A percentile compares a stretch with the other conserved stretches of the same genome.
phyloP scores from a whole-genome alignment of 305 asterid species.

The Galium porrigens region DNA sequence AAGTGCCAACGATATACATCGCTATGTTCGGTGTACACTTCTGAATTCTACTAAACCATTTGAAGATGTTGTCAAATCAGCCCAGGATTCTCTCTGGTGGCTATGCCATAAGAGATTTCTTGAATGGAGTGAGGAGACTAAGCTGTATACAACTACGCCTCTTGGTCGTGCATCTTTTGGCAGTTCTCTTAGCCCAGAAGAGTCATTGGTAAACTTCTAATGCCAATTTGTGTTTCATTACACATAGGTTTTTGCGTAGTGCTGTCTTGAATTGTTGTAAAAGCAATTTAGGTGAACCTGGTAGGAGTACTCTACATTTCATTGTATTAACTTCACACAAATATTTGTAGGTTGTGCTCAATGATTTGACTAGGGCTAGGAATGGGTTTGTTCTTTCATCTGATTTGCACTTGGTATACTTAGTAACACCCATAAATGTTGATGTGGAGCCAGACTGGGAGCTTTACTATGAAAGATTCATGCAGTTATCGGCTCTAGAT shows the following conservation, averaged over 20 bases:
- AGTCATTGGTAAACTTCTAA: conserved; percentile 62
- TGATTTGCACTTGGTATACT: conserved; percentile 90
- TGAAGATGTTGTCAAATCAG: conserved; percentile 95
- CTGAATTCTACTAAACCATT: conserved; percentile 88
- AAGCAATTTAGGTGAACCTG: conserved; percentile 3
- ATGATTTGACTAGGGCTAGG: conserved; percentile 89
- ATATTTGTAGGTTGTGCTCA: conserved; percentile 71
- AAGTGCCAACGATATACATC: conserved; percentile 81
- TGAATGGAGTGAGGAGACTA: conserved; percentile 86
- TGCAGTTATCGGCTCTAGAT: conserved; percentile 76
- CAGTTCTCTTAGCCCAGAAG: conserved; percentile 95
- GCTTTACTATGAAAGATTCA: conserved; percentile 77
- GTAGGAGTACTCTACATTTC: conserved; percentile 10
- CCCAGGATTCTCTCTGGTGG: conserved; percentile 96
- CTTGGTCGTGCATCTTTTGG: conserved; percentile 97
- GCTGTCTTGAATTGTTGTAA: conserved; percentile 3
- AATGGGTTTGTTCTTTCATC: conserved; percentile 98
- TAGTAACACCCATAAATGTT: conserved; percentile 92
- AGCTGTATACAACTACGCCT: conserved; percentile 85
- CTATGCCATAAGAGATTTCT: conserved; percentile 79
- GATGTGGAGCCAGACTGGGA: conserved; percentile 99
- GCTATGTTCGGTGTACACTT: conserved; percentile 96
- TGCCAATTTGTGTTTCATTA: conserved; percentile 1
- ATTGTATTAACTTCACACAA: conserved; percentile 13
- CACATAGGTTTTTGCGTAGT: too few species aligned